Evolutionary conservation across 2,329 filamentous ascomycete species (phyloP), one percentile per base, ranked within the genome.

Genomic region (Domatiomyces globalis): DNA sequence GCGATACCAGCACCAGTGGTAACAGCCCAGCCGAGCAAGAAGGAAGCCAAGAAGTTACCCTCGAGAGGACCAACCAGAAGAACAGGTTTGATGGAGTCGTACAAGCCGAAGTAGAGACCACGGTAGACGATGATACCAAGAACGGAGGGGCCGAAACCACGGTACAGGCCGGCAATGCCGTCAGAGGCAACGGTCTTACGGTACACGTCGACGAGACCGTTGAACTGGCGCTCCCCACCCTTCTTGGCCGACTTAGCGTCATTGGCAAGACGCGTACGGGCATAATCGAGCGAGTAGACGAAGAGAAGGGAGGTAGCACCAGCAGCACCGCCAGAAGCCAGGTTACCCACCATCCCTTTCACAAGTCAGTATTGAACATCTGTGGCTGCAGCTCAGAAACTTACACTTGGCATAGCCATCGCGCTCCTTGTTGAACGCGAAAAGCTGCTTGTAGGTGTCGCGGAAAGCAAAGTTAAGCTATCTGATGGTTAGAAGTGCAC

Each of bases 61-160:
- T 88, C 82, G 67, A 98, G 87, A 73, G 71, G 60, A 72, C 92
- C 92, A 72, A 85, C 81, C 63, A 98, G 87, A 76, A 96, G 74
- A 70, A 96, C 87, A 66, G 92, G 92, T 88, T 98, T 98, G 82
- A 98, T 84, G 66, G 92, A 98, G 80, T 98, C 92, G 88, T 98
- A 98, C 85, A 98, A 85, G 73, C 92, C 92, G 85, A 98, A 98
- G 89, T 98, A 98, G 68, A 98, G 88, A 95, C 92, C 92, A 87
- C 92, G 92, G 87, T 98, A 98, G 78, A 98, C 92, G 68, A 98
- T 76, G 75, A 98, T 98, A 85, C 92, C 92, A 75, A 85, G 81
- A 70, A 98, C 92, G 69, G 92, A 98, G 73, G 94, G 92, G 81
- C 89, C 88, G 86, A 98, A 98, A 81, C 92, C 92, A 94, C 92